phyloP scores from a whole-genome alignment of 495 filamentous ascomycete species.

The Penicillium daleae region DNA sequence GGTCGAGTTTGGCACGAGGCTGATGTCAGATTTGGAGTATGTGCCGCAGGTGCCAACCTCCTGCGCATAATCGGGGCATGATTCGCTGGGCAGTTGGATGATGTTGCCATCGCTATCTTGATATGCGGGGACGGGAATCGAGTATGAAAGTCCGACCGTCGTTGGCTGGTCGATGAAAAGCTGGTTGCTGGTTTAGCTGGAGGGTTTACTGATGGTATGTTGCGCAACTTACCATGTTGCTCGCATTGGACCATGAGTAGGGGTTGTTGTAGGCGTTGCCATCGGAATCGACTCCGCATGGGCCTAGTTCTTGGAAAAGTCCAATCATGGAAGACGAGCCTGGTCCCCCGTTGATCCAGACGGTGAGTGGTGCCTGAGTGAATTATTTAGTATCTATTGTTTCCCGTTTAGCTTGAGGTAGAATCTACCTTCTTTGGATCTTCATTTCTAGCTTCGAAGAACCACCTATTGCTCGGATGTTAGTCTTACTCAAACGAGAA shows the following conservation, averaged over 20 bases:
- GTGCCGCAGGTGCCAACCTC: slow-evolving; percentile 53
- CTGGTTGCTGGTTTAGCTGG: slow-evolving; percentile 9
- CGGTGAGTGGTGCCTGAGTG: slow-evolving; percentile 54
- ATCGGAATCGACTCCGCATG: slow-evolving; percentile 58
- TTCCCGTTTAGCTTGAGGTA: neutral
- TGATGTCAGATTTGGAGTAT: slow-evolving; percentile 54
- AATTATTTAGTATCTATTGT: neutral
- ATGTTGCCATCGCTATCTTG: slow-evolving; percentile 32
- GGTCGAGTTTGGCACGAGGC: slow-evolving; percentile 58
- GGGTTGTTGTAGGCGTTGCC: slow-evolving; percentile 59
- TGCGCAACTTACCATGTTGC: slow-evolving; percentile 52
- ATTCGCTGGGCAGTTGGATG: slow-evolving; percentile 44
- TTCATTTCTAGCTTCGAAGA: slow-evolving; percentile 61
- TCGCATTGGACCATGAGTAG: slow-evolving; percentile 60
- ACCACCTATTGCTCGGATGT: slow-evolving; percentile 43
- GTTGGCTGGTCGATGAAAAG: slow-evolving; percentile 62
- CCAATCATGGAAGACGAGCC: slow-evolving; percentile 65
- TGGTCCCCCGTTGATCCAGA: slow-evolving; percentile 67
- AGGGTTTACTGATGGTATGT: neutral
- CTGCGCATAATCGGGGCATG: slow-evolving; percentile 59
- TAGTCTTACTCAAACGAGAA: neutral
- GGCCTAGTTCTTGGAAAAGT: slow-evolving; percentile 63
- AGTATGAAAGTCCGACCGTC: slow-evolving; percentile 64
- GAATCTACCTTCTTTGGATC: slow-evolving; percentile 46
- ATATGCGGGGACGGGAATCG: slow-evolving; percentile 56